Evolutionary conservation across 441 rosid genomes (phyloP).

Genomic region (Pelargonium hybrid): DNA sequence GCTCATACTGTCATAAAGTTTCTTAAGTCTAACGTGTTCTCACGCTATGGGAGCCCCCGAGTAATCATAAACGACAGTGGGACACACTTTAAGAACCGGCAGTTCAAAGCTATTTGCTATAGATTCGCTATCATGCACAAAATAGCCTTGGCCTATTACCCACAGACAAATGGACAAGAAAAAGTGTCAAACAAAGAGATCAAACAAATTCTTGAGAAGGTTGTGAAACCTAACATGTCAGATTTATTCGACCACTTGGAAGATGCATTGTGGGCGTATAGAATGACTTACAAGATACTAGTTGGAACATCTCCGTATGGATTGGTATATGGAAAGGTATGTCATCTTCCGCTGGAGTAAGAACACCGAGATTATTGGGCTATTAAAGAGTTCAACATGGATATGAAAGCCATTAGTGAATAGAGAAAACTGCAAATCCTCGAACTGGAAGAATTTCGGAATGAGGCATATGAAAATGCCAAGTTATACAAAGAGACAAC

Average conservation of each 20-base stretch:
- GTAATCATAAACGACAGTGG: neutral
- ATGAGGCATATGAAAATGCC: neutral
- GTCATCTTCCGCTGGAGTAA: neutral
- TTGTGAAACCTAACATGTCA: neutral
- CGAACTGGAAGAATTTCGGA: too few relatives aligned
- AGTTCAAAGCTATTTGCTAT: neutral
- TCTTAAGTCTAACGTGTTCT: neutral
- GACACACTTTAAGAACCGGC: neutral
- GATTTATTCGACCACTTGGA: neutral
- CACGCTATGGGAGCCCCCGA: neutral
- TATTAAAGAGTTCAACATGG: neutral
- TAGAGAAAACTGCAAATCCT: neutral
- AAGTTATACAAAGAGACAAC: neutral
- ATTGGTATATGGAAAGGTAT: neutral
- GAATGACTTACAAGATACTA: neutral
- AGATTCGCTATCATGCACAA: neutral
- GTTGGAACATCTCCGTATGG: neutral
- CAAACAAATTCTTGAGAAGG: neutral
- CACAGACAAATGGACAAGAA: neutral
- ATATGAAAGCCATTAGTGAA: neutral
- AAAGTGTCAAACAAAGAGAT: neutral
- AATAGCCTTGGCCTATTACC: neutral
- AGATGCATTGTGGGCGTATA: constrained; percentile 8
- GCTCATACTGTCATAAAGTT: neutral
- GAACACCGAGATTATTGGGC: neutral